A percentile compares a stretch with the other conserved stretches of the same genome.
Conservation (phyloP, 1,139 yeast genomes). For the Zygosaccharomyces sapae region DNA sequence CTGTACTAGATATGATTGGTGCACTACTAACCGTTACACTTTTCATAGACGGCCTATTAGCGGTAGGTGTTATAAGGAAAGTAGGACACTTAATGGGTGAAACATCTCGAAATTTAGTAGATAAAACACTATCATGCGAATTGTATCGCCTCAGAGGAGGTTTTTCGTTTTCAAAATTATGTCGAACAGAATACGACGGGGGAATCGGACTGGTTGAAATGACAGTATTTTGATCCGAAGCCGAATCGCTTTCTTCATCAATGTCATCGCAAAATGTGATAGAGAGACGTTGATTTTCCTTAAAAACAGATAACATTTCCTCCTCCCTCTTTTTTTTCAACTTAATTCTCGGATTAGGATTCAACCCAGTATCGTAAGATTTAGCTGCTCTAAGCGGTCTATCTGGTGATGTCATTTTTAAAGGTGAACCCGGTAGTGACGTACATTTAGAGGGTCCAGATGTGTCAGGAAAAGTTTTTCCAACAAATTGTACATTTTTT, state of each 20-base stretch:
- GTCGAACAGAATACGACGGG: not conserved
- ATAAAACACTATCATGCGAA: conserved; percentile 41
- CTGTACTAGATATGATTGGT: conserved; percentile 19
- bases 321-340: conserved; percentile 13
- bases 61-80: conserved; percentile 7
- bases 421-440: conserved; percentile 24
- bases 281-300: conserved; percentile 33
- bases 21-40: conserved; percentile 17
- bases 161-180: conserved; percentile 13
- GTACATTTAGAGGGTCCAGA: conserved; percentile 12
- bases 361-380: conserved; percentile 30
- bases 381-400: conserved; percentile 24
- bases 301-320: conserved; percentile 23
- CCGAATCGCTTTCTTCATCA: conserved; percentile 20
- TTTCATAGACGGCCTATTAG: conserved; percentile 15
- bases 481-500: conserved; percentile 9
- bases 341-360: conserved; percentile 12
- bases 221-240: conserved; percentile 35
- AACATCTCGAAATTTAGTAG: conserved; percentile 19
- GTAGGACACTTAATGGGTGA: conserved; percentile 5
- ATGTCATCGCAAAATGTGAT: conserved; percentile 31
- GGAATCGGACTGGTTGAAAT: conserved; percentile 18
- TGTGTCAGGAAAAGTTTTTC: not conserved
- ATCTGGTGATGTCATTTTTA: conserved; percentile 6
- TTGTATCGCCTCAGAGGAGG: conserved; percentile 34